Evolutionary conservation across 495 filamentous ascomycete genomes (phyloP).

Genomic region (Trypethelium eluteriae): DNA sequence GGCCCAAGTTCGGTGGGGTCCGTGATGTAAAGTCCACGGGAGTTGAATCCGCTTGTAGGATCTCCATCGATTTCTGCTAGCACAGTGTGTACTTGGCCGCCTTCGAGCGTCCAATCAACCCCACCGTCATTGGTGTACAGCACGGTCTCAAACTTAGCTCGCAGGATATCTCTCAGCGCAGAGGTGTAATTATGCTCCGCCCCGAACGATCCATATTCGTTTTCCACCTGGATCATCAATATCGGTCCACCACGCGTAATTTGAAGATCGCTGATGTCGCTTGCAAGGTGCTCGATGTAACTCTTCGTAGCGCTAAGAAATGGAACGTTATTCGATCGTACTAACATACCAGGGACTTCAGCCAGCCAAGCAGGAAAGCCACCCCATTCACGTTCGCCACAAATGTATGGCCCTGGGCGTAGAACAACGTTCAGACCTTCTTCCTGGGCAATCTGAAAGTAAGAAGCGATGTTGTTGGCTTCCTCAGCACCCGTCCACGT

Average conservation of each 20-base stretch:
- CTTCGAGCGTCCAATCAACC: slow-evolving; percentile 35
- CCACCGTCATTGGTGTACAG: slow-evolving; percentile 46
- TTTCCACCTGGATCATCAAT: slow-evolving; percentile 45
- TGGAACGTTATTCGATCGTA: slow-evolving; percentile 34
- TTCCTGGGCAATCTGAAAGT: slow-evolving; percentile 40
- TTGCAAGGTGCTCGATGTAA: slow-evolving; percentile 36
- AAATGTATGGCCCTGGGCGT: slow-evolving; percentile 43
- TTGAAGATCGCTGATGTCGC: slow-evolving; percentile 32
- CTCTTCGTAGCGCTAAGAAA: slow-evolving; percentile 36
- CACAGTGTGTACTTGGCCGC: slow-evolving; percentile 38
- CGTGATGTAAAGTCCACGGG: slow-evolving; percentile 38
- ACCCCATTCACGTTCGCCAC: slow-evolving; percentile 45
- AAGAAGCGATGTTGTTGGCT: slow-evolving; percentile 38
- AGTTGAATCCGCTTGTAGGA: slow-evolving; percentile 37
- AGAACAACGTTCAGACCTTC: slow-evolving; percentile 39
- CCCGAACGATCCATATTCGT: slow-evolving; percentile 45
- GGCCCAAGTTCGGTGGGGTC: slow-evolving; percentile 38
- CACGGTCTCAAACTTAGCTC: slow-evolving; percentile 34
- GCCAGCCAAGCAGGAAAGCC: slow-evolving; percentile 43
- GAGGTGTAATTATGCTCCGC: slow-evolving; percentile 37
- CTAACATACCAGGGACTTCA: slow-evolving; percentile 35
- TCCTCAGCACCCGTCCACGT: slow-evolving; percentile 30
- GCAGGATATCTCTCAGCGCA: slow-evolving; percentile 36
- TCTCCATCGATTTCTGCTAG: slow-evolving; percentile 43
- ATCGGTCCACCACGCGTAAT: slow-evolving; percentile 40